Conservation (phyloP, 441 rosid species). For the Kokia cookei region DNA sequence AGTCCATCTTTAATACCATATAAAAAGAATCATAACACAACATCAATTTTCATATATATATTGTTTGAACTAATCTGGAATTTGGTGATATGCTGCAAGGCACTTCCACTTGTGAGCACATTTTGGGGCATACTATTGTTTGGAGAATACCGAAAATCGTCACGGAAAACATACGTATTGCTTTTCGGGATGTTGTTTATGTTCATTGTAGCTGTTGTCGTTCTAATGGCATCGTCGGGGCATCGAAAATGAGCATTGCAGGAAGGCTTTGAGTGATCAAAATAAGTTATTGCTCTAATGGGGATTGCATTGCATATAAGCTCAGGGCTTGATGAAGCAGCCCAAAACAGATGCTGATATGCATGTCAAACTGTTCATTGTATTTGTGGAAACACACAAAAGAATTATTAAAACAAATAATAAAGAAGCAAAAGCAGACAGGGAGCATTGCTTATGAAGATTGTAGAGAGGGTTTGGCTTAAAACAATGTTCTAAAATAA, state of each 20-base stretch:
- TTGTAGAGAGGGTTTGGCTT: background rate
- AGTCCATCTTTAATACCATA: background rate
- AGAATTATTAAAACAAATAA: too few species aligned
- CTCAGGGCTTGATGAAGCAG: background rate
- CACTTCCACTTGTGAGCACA: conserved; percentile 81
- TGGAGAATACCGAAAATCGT: conserved; percentile 72
- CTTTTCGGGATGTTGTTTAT: conserved; percentile 56
- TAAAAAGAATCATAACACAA: background rate
- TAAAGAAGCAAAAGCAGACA: background rate
- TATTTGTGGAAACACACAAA: background rate
- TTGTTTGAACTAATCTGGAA: background rate
- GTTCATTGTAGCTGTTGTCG: conserved; percentile 66
- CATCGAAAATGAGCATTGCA: conserved; percentile 49
- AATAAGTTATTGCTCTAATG: background rate
- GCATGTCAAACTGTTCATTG: background rate
- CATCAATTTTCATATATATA: background rate
- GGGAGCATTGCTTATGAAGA: background rate
- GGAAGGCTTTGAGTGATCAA: background rate
- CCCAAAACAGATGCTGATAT: background rate
- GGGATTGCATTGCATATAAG: background rate
- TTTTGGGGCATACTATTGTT: conserved; percentile 75
- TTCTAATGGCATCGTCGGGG: conserved; percentile 81
- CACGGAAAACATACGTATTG: conserved; percentile 52
- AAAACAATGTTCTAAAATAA: background rate
- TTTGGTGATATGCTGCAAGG: conserved; percentile 29